Percentiles rank a stretch among this genome's conserved stretches.
Evolutionary conservation across 164 flowering plant species (phyloP).

Genomic region (Vitis riparia): DNA sequence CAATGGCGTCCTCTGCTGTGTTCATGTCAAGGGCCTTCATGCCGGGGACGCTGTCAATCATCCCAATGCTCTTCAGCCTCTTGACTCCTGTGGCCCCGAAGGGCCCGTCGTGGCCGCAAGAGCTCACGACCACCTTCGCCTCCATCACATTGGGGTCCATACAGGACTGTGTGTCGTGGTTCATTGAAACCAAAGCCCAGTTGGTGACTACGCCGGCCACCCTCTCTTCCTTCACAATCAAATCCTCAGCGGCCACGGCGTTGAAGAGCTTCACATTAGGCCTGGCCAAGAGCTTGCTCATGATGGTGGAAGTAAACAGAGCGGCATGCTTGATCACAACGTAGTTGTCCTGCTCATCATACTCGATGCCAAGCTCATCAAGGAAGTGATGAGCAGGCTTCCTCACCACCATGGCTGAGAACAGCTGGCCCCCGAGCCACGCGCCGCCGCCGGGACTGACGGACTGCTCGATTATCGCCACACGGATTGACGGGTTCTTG

Average conservation of each 20-base stretch:
- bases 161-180: slow-evolving; percentile 95
- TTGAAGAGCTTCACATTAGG: slow-evolving; percentile 95
- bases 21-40: slow-evolving; percentile 98
- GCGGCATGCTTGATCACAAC: slow-evolving; percentile 96
- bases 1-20: slow-evolving; percentile 92
- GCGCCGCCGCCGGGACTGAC: slow-evolving; percentile 98
- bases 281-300: slow-evolving; percentile 79
- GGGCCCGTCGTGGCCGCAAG: slow-evolving; percentile 97
- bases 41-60: slow-evolving; percentile 86
- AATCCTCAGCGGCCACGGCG: slow-evolving; percentile 92
- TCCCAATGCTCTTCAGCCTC: slow-evolving; percentile 82
- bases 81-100: slow-evolving; percentile 96
- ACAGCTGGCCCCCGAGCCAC: slow-evolving; percentile 98
- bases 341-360: slow-evolving; percentile 80
- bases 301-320: slow-evolving; percentile 91
- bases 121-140: slow-evolving; percentile 92
- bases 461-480: slow-evolving; percentile 88
- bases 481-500: slow-evolving; percentile 66
- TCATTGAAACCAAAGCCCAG: slow-evolving; percentile 99
- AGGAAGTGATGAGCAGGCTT: slow-evolving; percentile 74
- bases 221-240: slow-evolving; percentile 71
- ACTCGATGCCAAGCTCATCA: slow-evolving; percentile 75
- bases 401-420: slow-evolving; percentile 94
- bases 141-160: slow-evolving; percentile 99
- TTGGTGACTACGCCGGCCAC: slow-evolving; percentile 91